Conservation (phyloP, 176 grass and related monocot species). For the Zea luxurians region DNA sequence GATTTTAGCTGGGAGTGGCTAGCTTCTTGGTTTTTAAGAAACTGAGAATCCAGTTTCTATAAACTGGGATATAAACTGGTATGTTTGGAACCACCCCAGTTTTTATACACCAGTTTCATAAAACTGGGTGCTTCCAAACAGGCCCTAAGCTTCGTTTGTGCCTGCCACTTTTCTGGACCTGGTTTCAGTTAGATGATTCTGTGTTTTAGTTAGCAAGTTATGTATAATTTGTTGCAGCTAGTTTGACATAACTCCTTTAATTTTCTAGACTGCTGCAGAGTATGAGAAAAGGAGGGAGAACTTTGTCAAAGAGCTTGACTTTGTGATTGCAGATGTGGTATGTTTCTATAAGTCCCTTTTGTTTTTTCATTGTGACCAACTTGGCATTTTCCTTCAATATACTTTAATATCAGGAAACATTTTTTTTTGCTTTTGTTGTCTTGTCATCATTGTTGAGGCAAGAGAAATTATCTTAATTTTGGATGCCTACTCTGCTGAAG, state of each 20-base stretch:
- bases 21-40: too few species aligned
- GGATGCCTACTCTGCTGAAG: background rate
- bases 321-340: slow-evolving; percentile 95
- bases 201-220: slow-evolving; percentile 6
- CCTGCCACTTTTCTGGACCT: background rate
- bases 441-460: background rate
- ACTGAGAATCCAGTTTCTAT: too few species aligned
- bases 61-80: too few species aligned
- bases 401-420: background rate
- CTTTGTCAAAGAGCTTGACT: slow-evolving; percentile 94
- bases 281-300: slow-evolving; percentile 89
- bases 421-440: background rate
- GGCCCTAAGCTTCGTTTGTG: background rate
- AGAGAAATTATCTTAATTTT: slow-evolving; percentile 20
- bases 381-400: slow-evolving; percentile 11
- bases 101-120: too few species aligned
- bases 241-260: slow-evolving; percentile 34
- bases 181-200: slow-evolving; percentile 11
- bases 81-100: too few species aligned
- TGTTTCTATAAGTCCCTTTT: slow-evolving; percentile 31
- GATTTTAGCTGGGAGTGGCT: too few species aligned
- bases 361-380: slow-evolving; percentile 5
- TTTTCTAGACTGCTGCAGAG: slow-evolving; percentile 80
- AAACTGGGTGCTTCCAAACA: too few species aligned
- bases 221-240: slow-evolving; percentile 9